Conservation (phyloP, 2,329 filamentous ascomycete genomes). For the Neonectria punicea region DNA sequence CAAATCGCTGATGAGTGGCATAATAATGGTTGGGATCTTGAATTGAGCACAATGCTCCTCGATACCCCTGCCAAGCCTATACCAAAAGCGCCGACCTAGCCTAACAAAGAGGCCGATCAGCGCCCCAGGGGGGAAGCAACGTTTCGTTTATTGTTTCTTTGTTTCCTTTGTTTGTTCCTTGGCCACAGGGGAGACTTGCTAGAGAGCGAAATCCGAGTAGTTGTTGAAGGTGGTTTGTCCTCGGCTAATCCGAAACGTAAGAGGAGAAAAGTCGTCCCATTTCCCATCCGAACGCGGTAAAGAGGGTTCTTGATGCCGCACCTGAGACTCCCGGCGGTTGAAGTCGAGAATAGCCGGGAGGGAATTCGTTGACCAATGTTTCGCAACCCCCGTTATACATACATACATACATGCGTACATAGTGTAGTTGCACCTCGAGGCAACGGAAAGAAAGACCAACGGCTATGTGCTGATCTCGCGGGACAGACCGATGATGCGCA, state of each 20-base stretch:
- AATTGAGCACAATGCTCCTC: conserved; percentile 17
- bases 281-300: conserved; percentile 22
- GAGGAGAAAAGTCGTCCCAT: conserved; percentile 31
- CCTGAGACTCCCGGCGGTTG: conserved; percentile 31
- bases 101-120: conserved; percentile 35
- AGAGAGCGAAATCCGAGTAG: conserved; percentile 2
- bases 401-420: too few species aligned
- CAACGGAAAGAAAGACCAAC: conserved; percentile 1
- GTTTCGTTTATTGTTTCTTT: conserved; percentile 44
- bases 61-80: conserved; percentile 26
- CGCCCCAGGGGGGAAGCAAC: conserved; percentile 28
- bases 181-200: conserved; percentile 8
- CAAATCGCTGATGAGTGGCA: conserved; percentile 29
- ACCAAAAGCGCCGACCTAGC: conserved; percentile 30
- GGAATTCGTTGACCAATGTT: not conserved
- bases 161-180: conserved; percentile 36
- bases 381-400: conserved; percentile 4
- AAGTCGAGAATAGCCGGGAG: conserved; percentile 19
- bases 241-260: conserved; percentile 30
- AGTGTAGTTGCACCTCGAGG: not conserved
- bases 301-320: conserved; percentile 25
- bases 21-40: conserved; percentile 28
- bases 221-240: conserved; percentile 19
- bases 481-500: conserved; percentile 33
- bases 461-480: conserved; percentile 20